Conservation (phyloP, 306 rosid genomes). For the Medicago arabica region DNA sequence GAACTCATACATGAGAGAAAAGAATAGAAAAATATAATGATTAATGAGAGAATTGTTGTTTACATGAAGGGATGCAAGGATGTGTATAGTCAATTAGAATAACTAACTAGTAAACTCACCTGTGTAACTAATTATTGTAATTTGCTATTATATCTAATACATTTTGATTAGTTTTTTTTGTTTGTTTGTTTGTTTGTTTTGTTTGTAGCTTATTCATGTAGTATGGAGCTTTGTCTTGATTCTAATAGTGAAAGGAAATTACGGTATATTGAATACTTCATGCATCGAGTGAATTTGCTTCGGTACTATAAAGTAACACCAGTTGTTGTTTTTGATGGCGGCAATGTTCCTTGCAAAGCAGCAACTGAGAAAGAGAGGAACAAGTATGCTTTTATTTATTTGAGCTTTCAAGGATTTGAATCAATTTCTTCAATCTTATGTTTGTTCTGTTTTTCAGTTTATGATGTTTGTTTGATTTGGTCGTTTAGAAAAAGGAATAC, state of each 20-base stretch:
- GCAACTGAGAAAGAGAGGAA: constrained; percentile 55
- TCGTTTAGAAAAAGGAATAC: constrained; percentile 63
- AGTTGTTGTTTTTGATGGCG: constrained; percentile 60
- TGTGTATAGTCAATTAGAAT: too few species aligned
- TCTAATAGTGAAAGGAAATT: constrained; percentile 65
- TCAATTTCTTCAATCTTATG: not conserved
- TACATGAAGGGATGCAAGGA: too few species aligned
- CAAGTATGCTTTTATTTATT: constrained; percentile 13
- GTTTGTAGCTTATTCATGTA: constrained; percentile 87
- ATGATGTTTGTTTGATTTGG: constrained; percentile 5
- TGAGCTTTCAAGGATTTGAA: constrained; percentile 6
- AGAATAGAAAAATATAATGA: too few species aligned
- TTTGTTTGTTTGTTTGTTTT: not conserved
- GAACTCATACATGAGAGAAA: too few species aligned
- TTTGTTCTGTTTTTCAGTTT: not conserved
- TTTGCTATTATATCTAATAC: too few species aligned
- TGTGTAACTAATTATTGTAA: too few species aligned
- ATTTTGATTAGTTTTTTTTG: not conserved
- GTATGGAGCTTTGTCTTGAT: constrained; percentile 88
- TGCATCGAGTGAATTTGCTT: constrained; percentile 60
- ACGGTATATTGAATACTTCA: constrained; percentile 80
- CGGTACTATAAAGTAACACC: constrained; percentile 52
- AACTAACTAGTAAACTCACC: too few species aligned
- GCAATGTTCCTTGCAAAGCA: constrained; percentile 56
- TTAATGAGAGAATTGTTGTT: too few species aligned